Base-by-base conservation (phyloP, 495 filamentous ascomycete species). In the Penicillium coprophilum region DNA sequence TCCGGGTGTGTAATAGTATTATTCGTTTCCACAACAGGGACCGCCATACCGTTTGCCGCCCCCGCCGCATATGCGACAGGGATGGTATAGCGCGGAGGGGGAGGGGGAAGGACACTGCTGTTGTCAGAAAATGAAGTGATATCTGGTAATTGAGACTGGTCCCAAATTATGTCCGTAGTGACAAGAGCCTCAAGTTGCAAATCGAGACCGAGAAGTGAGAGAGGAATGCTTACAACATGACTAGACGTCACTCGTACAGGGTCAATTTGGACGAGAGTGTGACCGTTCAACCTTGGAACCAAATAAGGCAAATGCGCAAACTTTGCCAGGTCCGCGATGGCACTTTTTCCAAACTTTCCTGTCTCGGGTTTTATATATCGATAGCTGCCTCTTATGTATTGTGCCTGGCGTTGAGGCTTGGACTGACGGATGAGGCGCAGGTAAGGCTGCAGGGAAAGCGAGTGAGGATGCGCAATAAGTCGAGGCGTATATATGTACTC, bases 21-120 rank as follows among this genome's bases (percentile, higher is more conserved):
- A 72, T 91, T 95, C 48, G 92, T 96, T 77, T 98, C 94, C 61
- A 94, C 85, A 60, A 93, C 83, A 11, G 87, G 87, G 36, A 81
- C 76, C 50, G 78, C 75, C 75, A 84, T 82, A 60, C 84, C 82
- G 65, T 82, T 82, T 54, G 80, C 79, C 60, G 82, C 78, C 64
- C 84, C 80, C 56, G 80, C 81, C 75, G 83, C 86, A 71, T 89
- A 87, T 51, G 82, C 79, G 65, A 80, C 73, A 60, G 82, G 83
- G 50, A 82, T 79, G 41, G 86, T 87, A 74, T 92, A 95, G 70
- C 89, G 83, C 53, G 91, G 90, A 51, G 91, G 91, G 47, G 91
- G 90, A 49, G 90, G 90, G 57, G 90, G 90, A 58, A 92, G 79
- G 50, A 92, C 88, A 71, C 89, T 93, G 69, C 20, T 40, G 10